Evolutionary conservation across 768 basidiomycete genomes (phyloP), one percentile per base, ranked within the genome.

Genomic region (Megacollybia marginata): DNA sequence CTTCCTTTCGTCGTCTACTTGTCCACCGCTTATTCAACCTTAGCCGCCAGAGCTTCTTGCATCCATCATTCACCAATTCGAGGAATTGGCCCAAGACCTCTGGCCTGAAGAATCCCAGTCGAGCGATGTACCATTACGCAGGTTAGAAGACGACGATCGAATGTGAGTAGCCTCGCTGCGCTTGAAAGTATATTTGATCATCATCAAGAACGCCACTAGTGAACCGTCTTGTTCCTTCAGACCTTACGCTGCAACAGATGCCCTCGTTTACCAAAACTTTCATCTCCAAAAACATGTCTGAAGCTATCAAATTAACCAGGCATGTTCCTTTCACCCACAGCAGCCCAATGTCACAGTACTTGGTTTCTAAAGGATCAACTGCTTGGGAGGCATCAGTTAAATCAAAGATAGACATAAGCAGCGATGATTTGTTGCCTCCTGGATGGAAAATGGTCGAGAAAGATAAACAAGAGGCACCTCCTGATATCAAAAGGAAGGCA

Each of bases 361-460:
- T 87, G 38, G 71, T 79, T 5, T 79, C 83, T 1, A 88, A 84
- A 63, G 87, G 87, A 1, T 83, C 84, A 5, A 76, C 78, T 16
- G 79, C 85, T 18, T 91, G 89, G 89, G 85, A 89, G 60, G 72
- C 72, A 6, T 75, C 82, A 15, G 67, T 88, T 0, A 86, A 79
- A 62, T 67, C 76, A 2, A 69, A 68, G 44, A 71, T 74, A 31
- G 78, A 77, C 10, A 51, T 69, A 33, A 54, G 67, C 23, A 67
- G 69, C 20, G 83, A 87, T 18, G 83, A 84, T 55, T 62, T 73
- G 35, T 54, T 80, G 7, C 86, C 82, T n/a, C 64, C 73, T 13
- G 88, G 87, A 5, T 88, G 88, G 88, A 72, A 82, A 52, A 76
- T 87, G 32, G 64, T 87, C 11, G 80, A 85, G 48, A 79, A 79